phyloP scores from a whole-genome alignment of 1,139 yeast species.

The Blastobotrys indianensis region DNA sequence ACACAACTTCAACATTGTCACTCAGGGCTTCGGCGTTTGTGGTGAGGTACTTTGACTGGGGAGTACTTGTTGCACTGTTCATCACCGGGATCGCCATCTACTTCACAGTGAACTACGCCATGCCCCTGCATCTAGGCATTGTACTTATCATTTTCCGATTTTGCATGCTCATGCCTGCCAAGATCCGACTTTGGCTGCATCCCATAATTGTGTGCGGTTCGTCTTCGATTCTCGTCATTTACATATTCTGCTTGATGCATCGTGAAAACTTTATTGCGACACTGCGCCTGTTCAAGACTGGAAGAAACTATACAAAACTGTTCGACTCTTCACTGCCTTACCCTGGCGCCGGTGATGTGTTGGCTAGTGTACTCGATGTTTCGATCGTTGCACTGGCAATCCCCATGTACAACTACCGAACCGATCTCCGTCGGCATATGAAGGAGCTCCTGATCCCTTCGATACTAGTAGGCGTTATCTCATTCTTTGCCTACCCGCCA shows the following conservation, averaged over 20 bases:
- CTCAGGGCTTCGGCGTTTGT: slow-evolving; percentile 17
- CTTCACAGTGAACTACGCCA: slow-evolving; percentile 44
- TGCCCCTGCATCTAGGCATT: slow-evolving; percentile 58
- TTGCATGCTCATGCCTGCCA: slow-evolving; percentile 48
- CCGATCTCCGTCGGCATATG: slow-evolving; percentile 55
- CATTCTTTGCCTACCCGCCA: slow-evolving; percentile 66
- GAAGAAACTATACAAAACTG: slow-evolving; percentile 55
- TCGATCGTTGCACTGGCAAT: slow-evolving; percentile 69
- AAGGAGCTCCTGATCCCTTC: slow-evolving; percentile 56
- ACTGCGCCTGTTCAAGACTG: slow-evolving; percentile 59
- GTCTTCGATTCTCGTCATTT: slow-evolving; percentile 53
- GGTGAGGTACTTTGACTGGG: slow-evolving; percentile 52
- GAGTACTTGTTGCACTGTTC: slow-evolving; percentile 43
- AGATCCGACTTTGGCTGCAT: slow-evolving; percentile 50
- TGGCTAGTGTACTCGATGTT: slow-evolving; percentile 65
- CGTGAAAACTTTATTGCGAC: slow-evolving; percentile 46
- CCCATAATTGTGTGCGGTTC: slow-evolving; percentile 67
- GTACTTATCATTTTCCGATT: slow-evolving; percentile 51
- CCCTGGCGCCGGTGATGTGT: slow-evolving; percentile 79
- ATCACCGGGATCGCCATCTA: slow-evolving; percentile 43
- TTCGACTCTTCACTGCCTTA: slow-evolving; percentile 37
- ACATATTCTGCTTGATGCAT: slow-evolving; percentile 45
- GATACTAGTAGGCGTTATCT: slow-evolving; percentile 48
- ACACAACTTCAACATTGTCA: no score
- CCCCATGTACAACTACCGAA: slow-evolving; percentile 71